These are phyloP conservation scores for Clarireedia hainanense DNA, from an alignment of 2,329 filamentous ascomycete genomes.

Conservation along the genomic window DNA sequence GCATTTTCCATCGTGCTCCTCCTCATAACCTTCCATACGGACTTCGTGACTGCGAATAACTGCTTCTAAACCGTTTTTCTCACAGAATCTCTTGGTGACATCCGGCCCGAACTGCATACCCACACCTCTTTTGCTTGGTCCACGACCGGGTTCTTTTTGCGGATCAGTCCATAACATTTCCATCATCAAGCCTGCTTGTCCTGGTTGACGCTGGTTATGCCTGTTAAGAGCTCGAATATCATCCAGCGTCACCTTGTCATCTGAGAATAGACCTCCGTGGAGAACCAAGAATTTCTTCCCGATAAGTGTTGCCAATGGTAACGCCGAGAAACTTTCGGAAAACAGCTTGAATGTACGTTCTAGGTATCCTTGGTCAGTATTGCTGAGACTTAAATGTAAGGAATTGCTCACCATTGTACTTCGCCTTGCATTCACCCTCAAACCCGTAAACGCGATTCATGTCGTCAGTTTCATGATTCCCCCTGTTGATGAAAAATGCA, in stretches of 20 bases:
- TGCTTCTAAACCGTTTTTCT: conserved; percentile 88
- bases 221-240: conserved; percentile 91
- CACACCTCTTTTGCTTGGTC: conserved; percentile 93
- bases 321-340: conserved; percentile 92
- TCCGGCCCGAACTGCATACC: conserved; percentile 96
- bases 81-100: conserved; percentile 92
- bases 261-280: conserved; percentile 91
- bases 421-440: conserved; percentile 95
- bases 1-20: conserved; percentile 90
- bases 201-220: conserved; percentile 85
- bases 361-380: conserved; percentile 3
- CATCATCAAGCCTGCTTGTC: conserved; percentile 96
- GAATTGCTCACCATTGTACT: conserved; percentile 74
- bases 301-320: conserved; percentile 86
- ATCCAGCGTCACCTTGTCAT: conserved; percentile 85
- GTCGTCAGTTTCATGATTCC: conserved; percentile 97
- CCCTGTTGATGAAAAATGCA: conserved; percentile 89
- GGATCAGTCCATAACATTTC: conserved; percentile 99
- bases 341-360: conserved; percentile 85
- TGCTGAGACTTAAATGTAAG: not conserved
- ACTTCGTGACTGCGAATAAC: conserved; percentile 98
- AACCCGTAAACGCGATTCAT: conserved; percentile 99
- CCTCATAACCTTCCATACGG: conserved; percentile 97
- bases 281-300: conserved; percentile 87
- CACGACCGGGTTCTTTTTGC: conserved; percentile 74